phyloP scores from a whole-genome alignment of 495 filamentous ascomycete species.

The Mytilinidion resinicola region DNA sequence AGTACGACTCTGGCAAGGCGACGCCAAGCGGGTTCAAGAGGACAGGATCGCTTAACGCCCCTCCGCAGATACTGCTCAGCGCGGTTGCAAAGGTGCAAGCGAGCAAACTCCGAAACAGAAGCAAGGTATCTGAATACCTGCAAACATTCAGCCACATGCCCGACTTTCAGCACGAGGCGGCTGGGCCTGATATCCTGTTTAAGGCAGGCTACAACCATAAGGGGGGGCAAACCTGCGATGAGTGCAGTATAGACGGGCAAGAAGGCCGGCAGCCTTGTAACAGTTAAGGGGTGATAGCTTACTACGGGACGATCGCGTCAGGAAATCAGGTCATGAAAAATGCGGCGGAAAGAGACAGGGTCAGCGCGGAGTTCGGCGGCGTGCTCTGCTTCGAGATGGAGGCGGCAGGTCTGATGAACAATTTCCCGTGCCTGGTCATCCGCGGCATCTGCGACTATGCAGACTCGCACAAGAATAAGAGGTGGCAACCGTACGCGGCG shows the following conservation, averaged over 20 bases:
- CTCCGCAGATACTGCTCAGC: neutral
- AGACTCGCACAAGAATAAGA: constrained; percentile 28
- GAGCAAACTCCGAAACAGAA: neutral
- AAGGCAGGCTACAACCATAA: neutral
- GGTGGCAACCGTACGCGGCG: constrained; percentile 24
- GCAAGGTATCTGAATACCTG: neutral
- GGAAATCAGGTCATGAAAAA: constrained; percentile 21
- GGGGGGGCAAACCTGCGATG: neutral
- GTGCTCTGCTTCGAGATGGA: constrained; percentile 29
- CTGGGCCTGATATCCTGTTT: neutral
- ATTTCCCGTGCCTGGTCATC: constrained; percentile 19
- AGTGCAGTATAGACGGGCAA: neutral
- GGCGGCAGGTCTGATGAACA: constrained; percentile 19
- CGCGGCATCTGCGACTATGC: constrained; percentile 27
- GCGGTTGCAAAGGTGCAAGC: neutral
- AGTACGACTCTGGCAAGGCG: constrained; percentile 8
- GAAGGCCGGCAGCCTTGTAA: neutral
- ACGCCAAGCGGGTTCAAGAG: neutral
- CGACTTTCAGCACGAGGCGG: neutral
- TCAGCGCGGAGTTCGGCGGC: constrained; percentile 7
- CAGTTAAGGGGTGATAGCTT: constrained; percentile 5
- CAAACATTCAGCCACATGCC: neutral
- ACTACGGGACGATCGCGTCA: constrained; percentile 25
- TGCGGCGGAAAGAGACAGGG: constrained; percentile 1
- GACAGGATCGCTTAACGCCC: neutral